Conservation (phyloP, 495 filamentous ascomycete species). For the Platismatia glauca region DNA sequence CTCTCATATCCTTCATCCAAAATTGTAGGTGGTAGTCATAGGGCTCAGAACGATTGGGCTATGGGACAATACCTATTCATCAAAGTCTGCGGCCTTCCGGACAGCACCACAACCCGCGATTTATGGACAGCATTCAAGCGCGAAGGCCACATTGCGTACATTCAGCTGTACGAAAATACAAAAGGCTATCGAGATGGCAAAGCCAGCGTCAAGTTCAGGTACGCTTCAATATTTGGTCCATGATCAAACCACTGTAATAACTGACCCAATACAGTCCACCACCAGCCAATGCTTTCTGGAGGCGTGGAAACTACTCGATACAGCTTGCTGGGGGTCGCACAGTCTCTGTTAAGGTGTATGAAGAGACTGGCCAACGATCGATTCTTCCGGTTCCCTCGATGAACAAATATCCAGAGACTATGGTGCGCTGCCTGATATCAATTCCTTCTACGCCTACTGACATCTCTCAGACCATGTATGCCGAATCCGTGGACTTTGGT, state of each 20-base stretch:
- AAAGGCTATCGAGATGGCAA: conserved; percentile 25
- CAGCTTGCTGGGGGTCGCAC: conserved; percentile 12
- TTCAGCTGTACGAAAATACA: conserved; percentile 38
- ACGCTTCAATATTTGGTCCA: conserved; percentile 10
- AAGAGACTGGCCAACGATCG: conserved; percentile 7
- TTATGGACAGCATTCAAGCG: conserved; percentile 35
- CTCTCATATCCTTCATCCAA: neutral
- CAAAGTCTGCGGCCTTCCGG: conserved; percentile 30
- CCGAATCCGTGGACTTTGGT: conserved; percentile 23
- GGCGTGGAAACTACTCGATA: conserved; percentile 24
- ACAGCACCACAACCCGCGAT: conserved; percentile 27
- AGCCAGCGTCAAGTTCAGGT: conserved; percentile 41
- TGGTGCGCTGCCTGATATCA: conserved; percentile 13
- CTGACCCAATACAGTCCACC: conserved; percentile 31
- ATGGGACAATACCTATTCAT: conserved; percentile 34
- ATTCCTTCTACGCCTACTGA: neutral
- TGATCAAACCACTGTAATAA: neutral
- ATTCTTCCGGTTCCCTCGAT: conserved; percentile 15
- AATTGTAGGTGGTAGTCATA: neutral
- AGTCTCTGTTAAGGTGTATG: conserved; percentile 23
- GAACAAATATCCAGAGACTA: conserved; percentile 21
- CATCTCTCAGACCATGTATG: conserved; percentile 13
- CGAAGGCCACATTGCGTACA: conserved; percentile 35
- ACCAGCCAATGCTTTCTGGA: conserved; percentile 37
- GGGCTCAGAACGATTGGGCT: conserved; percentile 28